These are phyloP conservation scores for Fusarium musae DNA, from an alignment of 2,329 filamentous ascomycete species.

Conservation along the genomic window DNA sequence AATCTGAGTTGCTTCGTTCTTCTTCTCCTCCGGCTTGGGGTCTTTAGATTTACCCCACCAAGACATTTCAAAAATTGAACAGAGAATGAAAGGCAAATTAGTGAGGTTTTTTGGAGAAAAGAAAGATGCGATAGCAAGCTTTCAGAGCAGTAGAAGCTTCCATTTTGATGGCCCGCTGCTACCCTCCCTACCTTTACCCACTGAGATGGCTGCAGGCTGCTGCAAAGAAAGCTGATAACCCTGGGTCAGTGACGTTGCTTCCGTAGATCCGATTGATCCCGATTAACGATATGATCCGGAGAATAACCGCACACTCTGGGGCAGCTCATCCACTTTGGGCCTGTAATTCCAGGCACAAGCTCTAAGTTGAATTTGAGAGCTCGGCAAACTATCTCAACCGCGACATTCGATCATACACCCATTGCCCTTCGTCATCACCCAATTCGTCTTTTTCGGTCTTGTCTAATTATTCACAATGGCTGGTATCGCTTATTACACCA, in stretches of 20 bases:
- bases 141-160: conserved; percentile 20
- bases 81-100: not conserved
- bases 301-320: conserved; percentile 43
- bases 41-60: conserved; percentile 58
- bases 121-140: not conserved
- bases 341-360: conserved; percentile 50
- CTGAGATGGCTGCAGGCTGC: not conserved
- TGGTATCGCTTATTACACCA: conserved; percentile 59
- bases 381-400: conserved; percentile 45
- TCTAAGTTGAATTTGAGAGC: conserved; percentile 41
- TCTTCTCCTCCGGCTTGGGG: conserved; percentile 47
- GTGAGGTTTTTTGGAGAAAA: conserved; percentile 4
- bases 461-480: conserved; percentile 49
- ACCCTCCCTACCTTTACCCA: conserved; percentile 16
- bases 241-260: conserved; percentile 37
- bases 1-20: conserved; percentile 37
- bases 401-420: conserved; percentile 44
- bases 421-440: conserved; percentile 46
- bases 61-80: conserved; percentile 43
- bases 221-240: conserved; percentile 4
- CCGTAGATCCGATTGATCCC: conserved; percentile 41
- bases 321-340: conserved; percentile 34
- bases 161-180: conserved; percentile 35
- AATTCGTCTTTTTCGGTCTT: conserved; percentile 42
- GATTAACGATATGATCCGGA: conserved; percentile 38